Evolutionary conservation across 345 rosid genomes (phyloP).

Genomic region (Citrus hindsii): DNA sequence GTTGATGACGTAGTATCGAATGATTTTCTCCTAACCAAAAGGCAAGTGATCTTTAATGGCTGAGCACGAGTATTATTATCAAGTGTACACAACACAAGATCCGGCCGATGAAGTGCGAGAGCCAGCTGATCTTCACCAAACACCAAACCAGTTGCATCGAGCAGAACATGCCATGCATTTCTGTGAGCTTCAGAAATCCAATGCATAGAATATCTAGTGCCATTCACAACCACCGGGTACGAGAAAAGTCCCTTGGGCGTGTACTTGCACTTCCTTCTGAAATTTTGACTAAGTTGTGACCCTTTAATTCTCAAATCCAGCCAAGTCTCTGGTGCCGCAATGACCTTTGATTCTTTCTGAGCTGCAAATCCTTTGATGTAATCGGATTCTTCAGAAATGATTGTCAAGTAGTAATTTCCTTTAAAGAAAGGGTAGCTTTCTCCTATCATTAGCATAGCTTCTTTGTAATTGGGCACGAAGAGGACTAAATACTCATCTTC

Average conservation of each 20-base stretch:
- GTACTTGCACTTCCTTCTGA: conserved; percentile 62
- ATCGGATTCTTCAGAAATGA: conserved; percentile 43
- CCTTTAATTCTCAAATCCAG: conserved; percentile 64
- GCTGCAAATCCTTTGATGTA: conserved; percentile 35
- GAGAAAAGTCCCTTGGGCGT: conserved; percentile 55
- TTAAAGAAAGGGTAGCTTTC: conserved; percentile 63
- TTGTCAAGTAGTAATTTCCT: conserved; percentile 60
- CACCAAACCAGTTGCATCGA: conserved; percentile 46
- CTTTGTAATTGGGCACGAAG: conserved; percentile 45
- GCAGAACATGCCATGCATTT: conserved; percentile 65
- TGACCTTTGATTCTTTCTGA: conserved; percentile 46
- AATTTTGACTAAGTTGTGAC: conserved; percentile 62
- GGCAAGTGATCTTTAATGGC: conserved; percentile 40
- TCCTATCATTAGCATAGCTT: conserved; percentile 52
- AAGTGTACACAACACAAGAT: conserved; percentile 37
- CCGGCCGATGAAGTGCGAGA: conserved; percentile 52
- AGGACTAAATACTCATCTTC: conserved; percentile 58
- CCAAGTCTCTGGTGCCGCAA: conserved; percentile 59
- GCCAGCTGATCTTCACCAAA: conserved; percentile 44
- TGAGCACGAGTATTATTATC: conserved; percentile 34
- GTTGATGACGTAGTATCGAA: conserved; percentile 26
- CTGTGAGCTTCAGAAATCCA: conserved; percentile 77
- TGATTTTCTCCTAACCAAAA: conserved; percentile 43
- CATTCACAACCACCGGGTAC: conserved; percentile 42
- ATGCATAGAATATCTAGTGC: conserved; percentile 52